Evolutionary conservation across 495 filamentous ascomycete genomes (phyloP), one percentile per base, ranked within the genome.

Genomic region (Annulohypoxylon stygium): DNA sequence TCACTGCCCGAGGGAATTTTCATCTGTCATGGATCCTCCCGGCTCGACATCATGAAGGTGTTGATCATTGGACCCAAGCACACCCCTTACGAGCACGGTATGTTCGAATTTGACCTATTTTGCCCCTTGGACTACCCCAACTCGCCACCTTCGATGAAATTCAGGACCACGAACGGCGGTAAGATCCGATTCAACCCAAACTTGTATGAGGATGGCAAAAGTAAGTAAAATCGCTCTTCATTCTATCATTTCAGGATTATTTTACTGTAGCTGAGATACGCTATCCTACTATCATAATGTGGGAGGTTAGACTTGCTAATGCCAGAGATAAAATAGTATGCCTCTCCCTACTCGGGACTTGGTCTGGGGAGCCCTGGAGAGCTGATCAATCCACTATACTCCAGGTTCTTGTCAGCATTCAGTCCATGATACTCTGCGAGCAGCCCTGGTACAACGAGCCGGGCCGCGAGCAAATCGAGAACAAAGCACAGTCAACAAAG

Each of bases 91-190:
- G 86, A 89, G 70, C 78, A 86, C 45, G 89, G 88, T 0, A 69
- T 90, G 11, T 91, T 90, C 75, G 89, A 89, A 76, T 90, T 91
- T 62, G 88, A 90, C 71, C 64, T 91, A 58, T 83, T 81, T 55
- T 86, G 84, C 59, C 71, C 67, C 11, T 7, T 50, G 0, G 66
- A 85, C 14, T 91, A 88, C 53, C 89, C 89, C 0, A 66, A 69
- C 2, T 65, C 50, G 0, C 84, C 89, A 12, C 89, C 89, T 0
- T 69, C 79, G 57, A 81, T 89, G 75, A 58, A 68, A 9, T 89
- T 90, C 74, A 81, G 78, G 36, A 86, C 86, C 5, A 86, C 88
- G 0, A 85, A 83, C 10, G 73, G 78, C 7, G 86, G 87, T 0
- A 72, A 2, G 1, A 78, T 77, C 0, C 50, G 76, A 0, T 87